Percentiles rank a stretch among this genome's conserved stretches.
Conservation (phyloP, 306 rosid genomes). For the Vigna angularis region DNA sequence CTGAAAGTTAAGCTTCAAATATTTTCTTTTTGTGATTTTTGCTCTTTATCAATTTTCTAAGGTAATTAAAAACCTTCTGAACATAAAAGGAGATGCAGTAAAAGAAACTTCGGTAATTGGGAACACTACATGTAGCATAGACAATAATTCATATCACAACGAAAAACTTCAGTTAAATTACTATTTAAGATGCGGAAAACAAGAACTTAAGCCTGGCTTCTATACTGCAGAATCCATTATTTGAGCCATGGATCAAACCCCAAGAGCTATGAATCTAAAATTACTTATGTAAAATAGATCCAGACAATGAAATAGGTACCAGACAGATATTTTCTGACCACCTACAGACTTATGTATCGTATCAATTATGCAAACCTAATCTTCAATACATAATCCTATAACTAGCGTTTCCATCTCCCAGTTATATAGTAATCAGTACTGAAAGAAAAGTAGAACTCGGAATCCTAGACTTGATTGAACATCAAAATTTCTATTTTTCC, state of each 20-base stretch:
- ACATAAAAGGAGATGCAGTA: conserved; percentile 2
- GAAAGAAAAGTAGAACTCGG: neutral
- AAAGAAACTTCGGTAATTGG: neutral
- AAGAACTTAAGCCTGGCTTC: neutral
- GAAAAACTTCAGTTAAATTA: conserved; percentile 3
- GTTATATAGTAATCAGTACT: conserved; percentile 28
- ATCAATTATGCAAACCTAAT: conserved; percentile 26
- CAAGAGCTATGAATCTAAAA: conserved; percentile 3
- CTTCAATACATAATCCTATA: neutral
- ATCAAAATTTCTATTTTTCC: neutral
- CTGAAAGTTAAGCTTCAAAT: conserved; percentile 26
- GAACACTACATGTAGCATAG: conserved; percentile 12
- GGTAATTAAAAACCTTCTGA: conserved; percentile 24
- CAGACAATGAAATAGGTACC: neutral
- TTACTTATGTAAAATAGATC: neutral
- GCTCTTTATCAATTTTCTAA: neutral
- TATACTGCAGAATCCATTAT: neutral
- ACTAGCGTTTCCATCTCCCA: neutral
- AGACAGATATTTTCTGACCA: conserved; percentile 14
- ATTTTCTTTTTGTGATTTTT: neutral
- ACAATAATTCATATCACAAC: neutral
- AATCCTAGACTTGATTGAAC: conserved; percentile 16
- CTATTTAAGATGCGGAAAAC: conserved; percentile 1
- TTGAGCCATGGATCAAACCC: neutral
- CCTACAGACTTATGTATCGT: neutral